A percentile compares a stretch with the other conserved stretches of the same genome.
Conservation (phyloP, 164 flowering plant genomes). For the Umbilicus rupestris region DNA sequence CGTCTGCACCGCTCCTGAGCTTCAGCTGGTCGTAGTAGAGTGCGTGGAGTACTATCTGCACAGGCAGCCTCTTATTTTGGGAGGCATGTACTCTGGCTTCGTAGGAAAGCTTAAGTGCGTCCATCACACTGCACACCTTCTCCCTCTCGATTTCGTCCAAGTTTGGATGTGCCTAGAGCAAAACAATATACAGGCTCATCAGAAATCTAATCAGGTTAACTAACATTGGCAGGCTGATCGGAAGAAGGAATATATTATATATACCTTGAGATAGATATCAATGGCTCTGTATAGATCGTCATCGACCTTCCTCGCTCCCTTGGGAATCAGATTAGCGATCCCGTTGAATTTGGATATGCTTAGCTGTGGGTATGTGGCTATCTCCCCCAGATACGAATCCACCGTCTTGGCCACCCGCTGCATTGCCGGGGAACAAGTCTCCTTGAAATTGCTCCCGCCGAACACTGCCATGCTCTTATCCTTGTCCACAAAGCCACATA, state of each 20-base stretch:
- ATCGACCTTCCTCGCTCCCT: conserved; percentile 53
- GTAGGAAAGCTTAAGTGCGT: conserved; percentile 71
- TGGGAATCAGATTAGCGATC: conserved; percentile 67
- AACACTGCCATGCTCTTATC: conserved; percentile 57
- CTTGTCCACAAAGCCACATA: conserved; percentile 56
- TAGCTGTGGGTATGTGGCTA: conserved; percentile 47
- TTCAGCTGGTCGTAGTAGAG: conserved; percentile 82
- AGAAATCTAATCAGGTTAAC: background rate
- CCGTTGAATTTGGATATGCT: conserved; percentile 83
- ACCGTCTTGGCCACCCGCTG: conserved; percentile 58
- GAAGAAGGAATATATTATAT: background rate
- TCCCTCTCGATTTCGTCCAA: conserved; percentile 89
- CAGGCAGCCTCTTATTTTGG: conserved; percentile 82
- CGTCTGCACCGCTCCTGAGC: conserved; percentile 53
- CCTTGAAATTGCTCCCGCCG: conserved; percentile 40
- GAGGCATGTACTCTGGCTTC: conserved; percentile 88
- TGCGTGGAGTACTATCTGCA: conserved; percentile 76
- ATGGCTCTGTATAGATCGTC: conserved; percentile 84
- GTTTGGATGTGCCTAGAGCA: conserved; percentile 53
- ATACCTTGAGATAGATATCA: conserved; percentile 78
- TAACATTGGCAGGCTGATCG: background rate
- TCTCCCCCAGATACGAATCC: conserved; percentile 67
- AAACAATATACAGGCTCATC: background rate
- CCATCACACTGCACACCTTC: conserved; percentile 89
- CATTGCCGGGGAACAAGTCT: conserved; percentile 25